Evolutionary conservation across 2,329 filamentous ascomycete species (phyloP).

Genomic region (Aspergillus neotritici): DNA sequence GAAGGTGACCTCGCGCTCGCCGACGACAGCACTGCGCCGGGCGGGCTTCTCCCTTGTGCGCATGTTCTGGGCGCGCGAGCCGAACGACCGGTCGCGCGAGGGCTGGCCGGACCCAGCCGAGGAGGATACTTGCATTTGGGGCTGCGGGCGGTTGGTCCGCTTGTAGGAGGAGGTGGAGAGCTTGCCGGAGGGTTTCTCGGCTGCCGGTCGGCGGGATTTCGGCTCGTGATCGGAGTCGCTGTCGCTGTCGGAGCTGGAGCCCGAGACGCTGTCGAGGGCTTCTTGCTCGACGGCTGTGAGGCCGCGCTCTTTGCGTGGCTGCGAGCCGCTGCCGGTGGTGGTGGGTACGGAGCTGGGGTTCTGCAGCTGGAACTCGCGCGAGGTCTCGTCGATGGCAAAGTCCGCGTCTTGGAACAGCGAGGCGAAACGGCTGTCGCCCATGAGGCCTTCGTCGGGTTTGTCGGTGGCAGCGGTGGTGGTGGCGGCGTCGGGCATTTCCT

Average conservation of each 20-base stretch:
- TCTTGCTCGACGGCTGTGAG: constrained; percentile 61
- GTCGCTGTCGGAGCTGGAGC: constrained; percentile 37
- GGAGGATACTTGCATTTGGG: constrained; percentile 55
- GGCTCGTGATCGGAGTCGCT: constrained; percentile 31
- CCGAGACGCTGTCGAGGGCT: constrained; percentile 47
- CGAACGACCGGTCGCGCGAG: constrained; percentile 53
- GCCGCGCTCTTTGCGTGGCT: constrained; percentile 38
- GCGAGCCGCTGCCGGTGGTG: constrained; percentile 9
- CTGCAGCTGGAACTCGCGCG: constrained; percentile 76
- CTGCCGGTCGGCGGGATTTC: constrained; percentile 16
- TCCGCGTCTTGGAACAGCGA: constrained; percentile 89
- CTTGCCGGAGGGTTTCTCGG: constrained; percentile 32
- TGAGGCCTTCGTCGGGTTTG: constrained; percentile 54
- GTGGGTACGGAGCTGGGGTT: constrained; percentile 71
- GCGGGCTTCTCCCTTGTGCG: constrained; percentile 30
- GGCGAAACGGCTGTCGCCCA: constrained; percentile 81
- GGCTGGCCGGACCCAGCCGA: constrained; percentile 40
- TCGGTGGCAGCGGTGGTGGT: constrained; percentile 14
- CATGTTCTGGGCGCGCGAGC: constrained; percentile 47
- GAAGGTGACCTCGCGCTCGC: constrained; percentile 56
- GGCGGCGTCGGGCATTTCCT: constrained; percentile 31
- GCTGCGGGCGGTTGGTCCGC: constrained; percentile 45
- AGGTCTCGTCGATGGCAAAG: constrained; percentile 85
- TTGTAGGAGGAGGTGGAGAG: constrained; percentile 54
- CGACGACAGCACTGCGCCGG: constrained; percentile 34